phyloP scores from a whole-genome alignment of 768 basidiomycete genomes.

The Termitomyces eurrhizus region DNA sequence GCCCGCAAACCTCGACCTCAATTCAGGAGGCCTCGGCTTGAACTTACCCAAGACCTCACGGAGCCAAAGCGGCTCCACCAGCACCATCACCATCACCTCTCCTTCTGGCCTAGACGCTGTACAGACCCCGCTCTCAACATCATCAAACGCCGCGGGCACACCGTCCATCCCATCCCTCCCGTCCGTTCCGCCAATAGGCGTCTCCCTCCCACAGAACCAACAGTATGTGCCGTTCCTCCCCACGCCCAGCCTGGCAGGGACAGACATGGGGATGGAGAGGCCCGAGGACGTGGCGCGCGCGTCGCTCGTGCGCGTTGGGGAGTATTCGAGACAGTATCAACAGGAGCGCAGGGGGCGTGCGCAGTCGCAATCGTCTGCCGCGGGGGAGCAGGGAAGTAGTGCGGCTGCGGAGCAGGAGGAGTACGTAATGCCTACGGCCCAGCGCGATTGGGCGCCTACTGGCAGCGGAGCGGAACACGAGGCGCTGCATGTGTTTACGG shows the following conservation, averaged over 20 bases:
- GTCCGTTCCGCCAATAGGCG: background rate
- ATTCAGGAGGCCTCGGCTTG: background rate
- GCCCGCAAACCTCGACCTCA: background rate
- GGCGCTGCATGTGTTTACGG: constrained; percentile 76
- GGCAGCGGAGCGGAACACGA: constrained; percentile 37
- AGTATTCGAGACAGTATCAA: constrained; percentile 53
- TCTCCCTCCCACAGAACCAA: constrained; percentile 11
- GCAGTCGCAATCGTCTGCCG: background rate
- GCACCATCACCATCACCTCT: background rate
- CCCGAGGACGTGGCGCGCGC: constrained; percentile 52
- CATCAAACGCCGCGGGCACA: background rate
- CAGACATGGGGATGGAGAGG: constrained; percentile 30
- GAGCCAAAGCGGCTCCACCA: background rate
- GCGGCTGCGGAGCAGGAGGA: constrained; percentile 14
- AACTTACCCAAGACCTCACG: background rate
- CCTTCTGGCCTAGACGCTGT: background rate
- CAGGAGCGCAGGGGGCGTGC: constrained; percentile 1
- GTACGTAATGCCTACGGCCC: constrained; percentile 18
- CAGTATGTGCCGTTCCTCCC: constrained; percentile 47
- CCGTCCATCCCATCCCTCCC: background rate
- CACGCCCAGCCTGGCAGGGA: constrained; percentile 19
- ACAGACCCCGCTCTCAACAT: background rate
- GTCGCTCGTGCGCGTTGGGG: constrained; percentile 74
- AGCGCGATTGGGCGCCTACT: background rate
- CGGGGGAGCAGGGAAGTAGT: background rate